Percentiles rank a stretch among this genome's conserved stretches.
These are phyloP conservation scores for Irineochytrium annulatum DNA, from an alignment of 192 early-diverging fungal species.

Conservation along the genomic window DNA sequence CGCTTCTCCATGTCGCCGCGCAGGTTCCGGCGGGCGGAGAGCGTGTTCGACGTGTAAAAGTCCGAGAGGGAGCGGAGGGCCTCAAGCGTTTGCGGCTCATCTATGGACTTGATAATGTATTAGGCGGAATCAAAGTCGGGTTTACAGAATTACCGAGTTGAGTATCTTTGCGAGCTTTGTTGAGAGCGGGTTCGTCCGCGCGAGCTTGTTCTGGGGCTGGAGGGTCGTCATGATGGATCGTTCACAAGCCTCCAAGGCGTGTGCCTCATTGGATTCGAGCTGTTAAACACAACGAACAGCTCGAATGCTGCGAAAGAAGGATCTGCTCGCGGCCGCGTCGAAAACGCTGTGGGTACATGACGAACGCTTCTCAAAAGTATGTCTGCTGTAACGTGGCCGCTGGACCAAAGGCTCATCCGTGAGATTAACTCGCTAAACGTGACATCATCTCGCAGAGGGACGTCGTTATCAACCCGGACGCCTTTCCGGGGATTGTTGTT, in stretches of 20 bases:
- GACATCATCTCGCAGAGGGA: no score
- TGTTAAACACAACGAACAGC: no score
- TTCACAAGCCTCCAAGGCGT: no score
- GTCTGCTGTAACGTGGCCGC: no score
- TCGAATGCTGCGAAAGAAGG: no score
- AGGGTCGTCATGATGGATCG: no score
- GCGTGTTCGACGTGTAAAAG: slow-evolving; percentile 52
- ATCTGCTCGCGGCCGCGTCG: no score
- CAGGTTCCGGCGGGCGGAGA: slow-evolving; percentile 51
- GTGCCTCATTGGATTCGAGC: no score
- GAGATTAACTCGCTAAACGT: no score
- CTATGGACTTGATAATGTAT: slow-evolving; percentile 41
- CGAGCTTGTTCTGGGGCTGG: slow-evolving; percentile 26
- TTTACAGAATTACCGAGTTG: slow-evolving; percentile 11
- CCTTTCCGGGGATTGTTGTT: slow-evolving; percentile 51
- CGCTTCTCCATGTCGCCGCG: slow-evolving; percentile 57
- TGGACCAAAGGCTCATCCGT: no score
- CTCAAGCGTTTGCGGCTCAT: slow-evolving; percentile 59
- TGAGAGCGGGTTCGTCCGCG: slow-evolving; percentile 40
- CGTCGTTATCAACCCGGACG: slow-evolving; percentile 66
- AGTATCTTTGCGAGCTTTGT: slow-evolving; percentile 41
- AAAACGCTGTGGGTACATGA: slow-evolving; percentile 58
- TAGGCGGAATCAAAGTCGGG: neutral
- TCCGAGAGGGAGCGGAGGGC: slow-evolving; percentile 60
- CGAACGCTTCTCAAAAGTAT: slow-evolving; percentile 48